Base-by-base conservation (phyloP, 805 yeast species). In the Monosporozyma servazzii region DNA sequence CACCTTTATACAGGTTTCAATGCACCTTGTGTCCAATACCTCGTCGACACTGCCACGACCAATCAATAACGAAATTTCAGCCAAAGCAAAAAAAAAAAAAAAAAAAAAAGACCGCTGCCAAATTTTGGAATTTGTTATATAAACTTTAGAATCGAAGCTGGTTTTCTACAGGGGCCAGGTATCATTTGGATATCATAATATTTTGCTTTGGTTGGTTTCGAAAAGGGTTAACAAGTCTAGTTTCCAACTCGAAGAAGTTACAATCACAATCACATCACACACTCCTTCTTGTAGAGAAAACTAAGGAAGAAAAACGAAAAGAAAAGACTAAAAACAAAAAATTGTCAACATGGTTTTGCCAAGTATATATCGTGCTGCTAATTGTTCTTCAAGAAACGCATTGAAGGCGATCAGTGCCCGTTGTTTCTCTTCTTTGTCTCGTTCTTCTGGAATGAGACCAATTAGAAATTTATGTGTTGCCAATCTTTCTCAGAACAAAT, bases 361-460 rank as follows among this genome's bases (percentile, higher is more conserved):
- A 71, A 78, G 81, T 74, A 72, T 78, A 67, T 78, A 77, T 70
- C 74, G 78, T 20, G 44, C 44, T 21, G 44, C 44, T 18, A 21
- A 21, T 70, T 73, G 81, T 65, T 66, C 81, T 68, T 81, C 96
- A 65, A 88, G 89, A 76, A 79, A 86, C 70, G 95, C 96, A 68
- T 81, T 85, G 75, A 81, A 82, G 74, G 90, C 91, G 65, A 95
- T 89, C 67, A 86, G 82, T 41, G 44, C 44, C 15, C 44, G 44
- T 21, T 41, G 47, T 44, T 31, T 29, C 37, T 18, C 23, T 31
- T 44, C 37, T 18, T 5, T 30, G 27, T n/a, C 47, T 13, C 23
- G 13, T 27, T 29, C 39, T 15, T 27, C 17, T 20, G 15, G n/a
- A 29, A 27, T 44, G 36, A 36, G 11, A 17, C 43, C 49, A 11